Evolutionary conservation across 176 grass and related monocot species (phyloP), one percentile per base, ranked within the genome.

Genomic region (Musa troglodytarum): DNA sequence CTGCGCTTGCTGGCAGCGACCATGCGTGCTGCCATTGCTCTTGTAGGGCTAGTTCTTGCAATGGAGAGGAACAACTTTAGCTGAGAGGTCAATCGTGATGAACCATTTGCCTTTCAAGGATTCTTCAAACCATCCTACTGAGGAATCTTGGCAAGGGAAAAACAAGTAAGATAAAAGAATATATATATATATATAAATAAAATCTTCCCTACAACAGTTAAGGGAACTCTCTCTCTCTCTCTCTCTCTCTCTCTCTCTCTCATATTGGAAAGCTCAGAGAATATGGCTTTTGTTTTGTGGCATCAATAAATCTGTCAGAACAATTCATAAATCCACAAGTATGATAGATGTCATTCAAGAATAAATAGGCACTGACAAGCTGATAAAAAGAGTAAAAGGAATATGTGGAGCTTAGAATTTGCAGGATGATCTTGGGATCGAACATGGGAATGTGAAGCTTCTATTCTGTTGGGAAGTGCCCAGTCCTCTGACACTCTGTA

Each of bases 381-480:
- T 97, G 87, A 85, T 76, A 82, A 80, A 86, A 85, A 77, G 71
- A 4, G 10, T 52, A 21, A 85, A 82, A 87, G 78, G 75, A 85
- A 93, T 82, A 68, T 86, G 83, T 71, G 74, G 80, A 85, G 78
- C 78, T 83, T 82, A 83, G 80, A 87, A 87, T 86, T 91, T 53
- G 15, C 25, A 75, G 77, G 82, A 29, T 25, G 64, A 78, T 86
- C 68, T 78, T 82, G 74, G 83, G 80, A 76, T 87, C 79, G 63
- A 69, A 83, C 83, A 72, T 78, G 74, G 82, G 65, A 65, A 69
- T 79, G 58, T 79, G 53, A 69, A 79, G 65, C 65, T 69, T 79
- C 65, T 85, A 74, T 71, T 71, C 69, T 72, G 17, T 94, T 74
- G 91, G 85, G 80, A 92, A 87, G 83, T 86, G 88, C 79, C 82